Evolutionary conservation across 2,329 filamentous ascomycete species (phyloP).

Genomic region (Beauveria brongniartii): DNA sequence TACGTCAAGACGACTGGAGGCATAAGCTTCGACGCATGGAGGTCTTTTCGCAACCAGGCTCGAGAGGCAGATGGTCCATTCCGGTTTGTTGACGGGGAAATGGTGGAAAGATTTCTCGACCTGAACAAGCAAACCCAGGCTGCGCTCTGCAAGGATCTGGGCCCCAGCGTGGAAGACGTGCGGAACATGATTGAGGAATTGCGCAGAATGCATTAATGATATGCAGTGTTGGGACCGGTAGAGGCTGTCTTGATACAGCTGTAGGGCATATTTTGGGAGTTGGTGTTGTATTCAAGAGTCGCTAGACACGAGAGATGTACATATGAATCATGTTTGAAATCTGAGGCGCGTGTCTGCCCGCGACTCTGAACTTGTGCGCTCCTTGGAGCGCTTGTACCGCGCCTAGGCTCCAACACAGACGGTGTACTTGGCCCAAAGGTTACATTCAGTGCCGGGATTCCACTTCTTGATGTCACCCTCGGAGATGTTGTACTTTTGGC

Average conservation of each 20-base stretch:
- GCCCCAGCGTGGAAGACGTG: conserved; percentile 54
- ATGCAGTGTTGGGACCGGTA: background rate
- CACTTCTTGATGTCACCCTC: background rate
- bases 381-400: background rate
- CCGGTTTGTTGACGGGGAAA: conserved; percentile 85
- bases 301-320: background rate
- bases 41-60: conserved; percentile 71
- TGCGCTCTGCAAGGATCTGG: conserved; percentile 46
- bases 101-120: conserved; percentile 79
- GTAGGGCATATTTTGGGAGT: background rate
- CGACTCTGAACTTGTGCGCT: background rate
- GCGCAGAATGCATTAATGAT: conserved; percentile 47
- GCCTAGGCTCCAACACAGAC: conserved; percentile 2
- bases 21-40: conserved; percentile 68
- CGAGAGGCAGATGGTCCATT: conserved; percentile 69
- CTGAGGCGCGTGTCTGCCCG: too few relatives aligned
- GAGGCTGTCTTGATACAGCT: background rate
- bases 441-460: background rate
- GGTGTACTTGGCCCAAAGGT: background rate
- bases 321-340: too few relatives aligned
- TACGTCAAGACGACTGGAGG: conserved; percentile 62
- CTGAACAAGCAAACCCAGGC: conserved; percentile 51
- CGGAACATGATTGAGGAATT: conserved; percentile 55
- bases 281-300: background rate
- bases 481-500: background rate